Conservation (phyloP, 208 protist genomes). For the Wallacemonas sp. region DNA sequence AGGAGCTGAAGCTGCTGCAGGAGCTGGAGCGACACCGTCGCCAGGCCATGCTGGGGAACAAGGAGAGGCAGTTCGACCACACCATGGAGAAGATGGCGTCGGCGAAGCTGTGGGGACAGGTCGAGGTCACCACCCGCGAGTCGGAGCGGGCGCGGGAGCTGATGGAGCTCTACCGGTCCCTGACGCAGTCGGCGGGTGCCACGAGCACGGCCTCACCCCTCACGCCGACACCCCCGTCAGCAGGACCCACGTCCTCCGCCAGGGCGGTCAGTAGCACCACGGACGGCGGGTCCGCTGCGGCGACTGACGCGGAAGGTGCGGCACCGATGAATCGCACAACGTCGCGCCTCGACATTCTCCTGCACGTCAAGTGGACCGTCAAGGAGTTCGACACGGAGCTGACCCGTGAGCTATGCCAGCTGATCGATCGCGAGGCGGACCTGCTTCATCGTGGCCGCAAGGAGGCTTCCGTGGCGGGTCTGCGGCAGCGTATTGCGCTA, state of each 20-base stretch:
- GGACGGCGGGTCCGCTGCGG: background rate
- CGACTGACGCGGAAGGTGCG: background rate
- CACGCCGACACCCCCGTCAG: constrained; percentile 10
- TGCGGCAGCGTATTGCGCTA: constrained; percentile 87
- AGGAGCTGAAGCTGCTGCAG: constrained; percentile 95
- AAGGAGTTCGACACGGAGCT: constrained; percentile 93
- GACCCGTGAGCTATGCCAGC: constrained; percentile 91
- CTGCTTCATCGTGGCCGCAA: constrained; percentile 92
- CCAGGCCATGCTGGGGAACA: constrained; percentile 57
- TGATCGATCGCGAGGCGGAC: constrained; percentile 97
- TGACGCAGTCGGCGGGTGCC: constrained; percentile 33
- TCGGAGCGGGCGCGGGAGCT: constrained; percentile 95
- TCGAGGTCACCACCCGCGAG: constrained; percentile 86
- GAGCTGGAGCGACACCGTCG: constrained; percentile 94
- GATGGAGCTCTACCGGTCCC: constrained; percentile 85
- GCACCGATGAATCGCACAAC: constrained; percentile 25
- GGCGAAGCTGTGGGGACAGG: constrained; percentile 82
- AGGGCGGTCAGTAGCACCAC: background rate
- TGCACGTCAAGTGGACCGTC: constrained; percentile 97
- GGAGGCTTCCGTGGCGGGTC: constrained; percentile 58
- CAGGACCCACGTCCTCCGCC: constrained; percentile 22
- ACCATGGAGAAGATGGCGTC: constrained; percentile 78
- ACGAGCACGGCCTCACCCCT: constrained; percentile 14
- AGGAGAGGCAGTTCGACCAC: constrained; percentile 58
- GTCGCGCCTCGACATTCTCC: constrained; percentile 93